Evolutionary conservation across 108 stramenopile species (phyloP).

Genomic region (Nannochloropsis oceanica): DNA sequence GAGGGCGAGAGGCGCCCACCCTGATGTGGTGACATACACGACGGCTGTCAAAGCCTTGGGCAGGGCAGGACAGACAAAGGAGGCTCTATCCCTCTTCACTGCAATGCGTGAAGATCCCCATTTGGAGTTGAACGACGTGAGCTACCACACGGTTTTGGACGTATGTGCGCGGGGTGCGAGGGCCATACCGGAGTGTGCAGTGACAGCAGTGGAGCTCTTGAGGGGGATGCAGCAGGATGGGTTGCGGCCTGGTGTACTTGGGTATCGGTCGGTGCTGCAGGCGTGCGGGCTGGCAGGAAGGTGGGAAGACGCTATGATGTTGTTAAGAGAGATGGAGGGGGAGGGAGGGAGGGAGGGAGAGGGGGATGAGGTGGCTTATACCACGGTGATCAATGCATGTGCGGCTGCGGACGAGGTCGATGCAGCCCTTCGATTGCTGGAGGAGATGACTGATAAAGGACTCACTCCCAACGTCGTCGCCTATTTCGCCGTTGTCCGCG

Average conservation of each 20-base stretch:
- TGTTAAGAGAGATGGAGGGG: slow-evolving; percentile 8
- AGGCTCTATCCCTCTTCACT: not conserved
- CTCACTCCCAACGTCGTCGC: not conserved
- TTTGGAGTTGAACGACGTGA: not conserved
- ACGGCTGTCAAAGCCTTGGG: not conserved
- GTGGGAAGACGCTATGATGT: not conserved
- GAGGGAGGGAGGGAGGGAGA: not conserved
- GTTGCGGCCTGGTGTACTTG: not conserved
- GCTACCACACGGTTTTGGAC: not conserved
- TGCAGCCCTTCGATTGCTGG: not conserved
- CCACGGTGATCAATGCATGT: not conserved
- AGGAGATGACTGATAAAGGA: not conserved
- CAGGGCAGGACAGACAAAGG: not conserved
- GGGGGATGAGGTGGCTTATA: not conserved
- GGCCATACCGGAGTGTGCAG: not conserved
- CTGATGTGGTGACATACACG: slow-evolving; percentile 1
- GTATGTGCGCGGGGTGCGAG: not conserved
- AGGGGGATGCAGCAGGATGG: not conserved
- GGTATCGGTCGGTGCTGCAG: not conserved
- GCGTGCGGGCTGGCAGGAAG: not conserved
- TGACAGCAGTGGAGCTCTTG: not conserved
- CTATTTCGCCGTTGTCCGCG: not conserved
- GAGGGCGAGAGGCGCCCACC: not conserved
- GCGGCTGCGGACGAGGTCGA: not conserved
- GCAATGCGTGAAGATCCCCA: not conserved